These are phyloP conservation scores for Ustilago sp. DNA, from an alignment of 1,284 basidiomycete species.

Conservation along the genomic window DNA sequence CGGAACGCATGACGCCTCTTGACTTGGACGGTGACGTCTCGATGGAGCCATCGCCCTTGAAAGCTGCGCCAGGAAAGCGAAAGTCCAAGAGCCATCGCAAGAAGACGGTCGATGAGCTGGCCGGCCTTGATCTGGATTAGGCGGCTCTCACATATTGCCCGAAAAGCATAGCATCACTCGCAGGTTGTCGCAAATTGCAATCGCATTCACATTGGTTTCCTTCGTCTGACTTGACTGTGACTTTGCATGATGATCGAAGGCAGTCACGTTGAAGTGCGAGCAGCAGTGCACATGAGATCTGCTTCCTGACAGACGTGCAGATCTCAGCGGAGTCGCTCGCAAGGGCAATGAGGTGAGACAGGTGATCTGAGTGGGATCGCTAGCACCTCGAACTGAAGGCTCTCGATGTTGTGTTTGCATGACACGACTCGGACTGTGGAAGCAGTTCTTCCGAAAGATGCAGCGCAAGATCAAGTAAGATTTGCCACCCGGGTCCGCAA, in stretches of 20 bases:
- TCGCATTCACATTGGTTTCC: not conserved
- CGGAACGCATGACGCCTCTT: constrained; percentile 43
- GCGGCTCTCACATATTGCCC: not conserved
- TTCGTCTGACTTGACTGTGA: not conserved
- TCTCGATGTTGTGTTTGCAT: not conserved
- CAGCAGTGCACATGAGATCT: not conserved
- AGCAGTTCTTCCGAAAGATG: not conserved
- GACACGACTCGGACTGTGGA: not conserved
- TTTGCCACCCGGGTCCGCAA: not conserved
- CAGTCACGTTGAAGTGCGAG: not conserved
- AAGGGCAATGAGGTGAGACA: not conserved
- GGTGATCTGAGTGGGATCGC: not conserved
- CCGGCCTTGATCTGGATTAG: constrained; percentile 35
- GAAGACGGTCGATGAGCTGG: constrained; percentile 54
- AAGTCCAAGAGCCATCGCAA: constrained; percentile 55
- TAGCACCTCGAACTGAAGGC: not conserved
- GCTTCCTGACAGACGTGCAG: not conserved
- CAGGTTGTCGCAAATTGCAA: not conserved
- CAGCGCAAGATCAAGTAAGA: not conserved
- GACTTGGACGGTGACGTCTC: constrained; percentile 31
- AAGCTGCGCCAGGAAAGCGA: constrained; percentile 24
- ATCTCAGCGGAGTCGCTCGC: not conserved
- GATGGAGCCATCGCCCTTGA: constrained; percentile 25
- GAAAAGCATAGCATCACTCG: not conserved
- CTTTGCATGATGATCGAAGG: not conserved